Evolutionary conservation across 1,284 basidiomycete genomes (phyloP).

Genomic region (Rhodofomes roseus): DNA sequence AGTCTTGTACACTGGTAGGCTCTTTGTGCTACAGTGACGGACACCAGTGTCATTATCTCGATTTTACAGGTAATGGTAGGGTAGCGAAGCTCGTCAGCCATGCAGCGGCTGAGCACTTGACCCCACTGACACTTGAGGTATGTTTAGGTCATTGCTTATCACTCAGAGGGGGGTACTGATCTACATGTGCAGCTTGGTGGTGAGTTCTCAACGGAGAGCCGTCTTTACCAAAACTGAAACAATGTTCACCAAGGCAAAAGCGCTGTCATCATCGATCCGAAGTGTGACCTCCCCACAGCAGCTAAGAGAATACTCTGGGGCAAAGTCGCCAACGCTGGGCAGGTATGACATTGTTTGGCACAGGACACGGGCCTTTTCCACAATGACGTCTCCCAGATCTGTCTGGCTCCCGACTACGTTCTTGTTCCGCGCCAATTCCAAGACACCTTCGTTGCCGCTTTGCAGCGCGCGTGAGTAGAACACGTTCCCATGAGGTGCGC

Average conservation of each 20-base stretch:
- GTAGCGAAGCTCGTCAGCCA: slow-evolving; percentile 77
- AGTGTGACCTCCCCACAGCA: slow-evolving; percentile 53
- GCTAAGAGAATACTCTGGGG: slow-evolving; percentile 77
- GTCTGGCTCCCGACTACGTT: slow-evolving; percentile 78
- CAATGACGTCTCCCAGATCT: slow-evolving; percentile 26
- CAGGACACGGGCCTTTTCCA: neutral
- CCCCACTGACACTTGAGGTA: slow-evolving; percentile 80
- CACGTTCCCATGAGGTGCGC: slow-evolving; percentile 1
- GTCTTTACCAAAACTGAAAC: slow-evolving; percentile 27
- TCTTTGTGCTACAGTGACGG: too few relatives aligned
- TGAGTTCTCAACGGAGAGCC: neutral
- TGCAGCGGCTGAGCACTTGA: slow-evolving; percentile 85
- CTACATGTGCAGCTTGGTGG: slow-evolving; percentile 12
- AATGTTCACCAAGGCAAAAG: slow-evolving; percentile 59
- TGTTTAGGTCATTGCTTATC: too few relatives aligned
- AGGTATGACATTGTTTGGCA: slow-evolving; percentile 36
- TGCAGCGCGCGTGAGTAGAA: slow-evolving; percentile 53
- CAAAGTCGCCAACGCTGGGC: slow-evolving; percentile 74
- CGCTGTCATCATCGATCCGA: slow-evolving; percentile 77
- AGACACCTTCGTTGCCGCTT: slow-evolving; percentile 56
- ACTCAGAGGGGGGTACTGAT: neutral
- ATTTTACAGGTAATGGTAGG: slow-evolving; percentile 44
- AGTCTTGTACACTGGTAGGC: slow-evolving; percentile 56
- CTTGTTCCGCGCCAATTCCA: slow-evolving; percentile 64
- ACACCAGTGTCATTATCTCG: too few relatives aligned